Base-by-base conservation (phyloP, 805 yeast species). In the Kazachstania martiniae region DNA sequence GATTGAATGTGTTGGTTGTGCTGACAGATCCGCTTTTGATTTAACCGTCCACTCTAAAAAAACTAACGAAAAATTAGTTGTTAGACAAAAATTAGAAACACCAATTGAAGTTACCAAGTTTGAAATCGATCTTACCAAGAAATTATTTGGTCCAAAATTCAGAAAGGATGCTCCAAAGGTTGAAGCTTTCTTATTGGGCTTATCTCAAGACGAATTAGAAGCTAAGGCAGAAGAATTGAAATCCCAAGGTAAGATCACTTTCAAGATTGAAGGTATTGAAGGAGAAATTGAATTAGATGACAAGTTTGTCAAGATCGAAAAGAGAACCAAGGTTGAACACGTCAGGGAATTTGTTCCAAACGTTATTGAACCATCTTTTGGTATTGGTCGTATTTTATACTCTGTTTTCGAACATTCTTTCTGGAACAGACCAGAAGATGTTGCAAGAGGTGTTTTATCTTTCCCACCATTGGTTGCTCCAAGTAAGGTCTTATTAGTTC, bases 1-100 rank as follows among this genome's bases (percentile, higher is more conserved):
- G 99, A 83, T 91, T 50, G 99, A 91, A 68, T 93, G 98, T 77
- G 96, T 91, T 58, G 99, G 99, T 47, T 91, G 97, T 68, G 99
- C 99, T 44, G 99, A 91, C 65, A 77, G 99, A 68, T 83, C 95
- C 28, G 99, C 99, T 26, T 91, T 85, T 58, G 99, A 91, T 65
- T 74, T 91, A 61, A 72, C 89, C 30, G 98, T 93, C 40, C 99
- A 91, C 59, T 64, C 96, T 28, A 91, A 89, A 36, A 82, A 83
- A 63, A 91, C 98, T 37, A 85, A 85, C 62, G 95, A 85, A 66
- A 89, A 86, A 63, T 68, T 91, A 49, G 87, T 86, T 38, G 99
- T 91, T 28, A 82, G 97, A 70, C 81, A 91, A 65, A 72, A 84
- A 36, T 72, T 91, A 48, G 76, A 81, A 25, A 80, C 74, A 58